Conservation (phyloP, 106 monocot species). For the Cymbidium sinense region DNA sequence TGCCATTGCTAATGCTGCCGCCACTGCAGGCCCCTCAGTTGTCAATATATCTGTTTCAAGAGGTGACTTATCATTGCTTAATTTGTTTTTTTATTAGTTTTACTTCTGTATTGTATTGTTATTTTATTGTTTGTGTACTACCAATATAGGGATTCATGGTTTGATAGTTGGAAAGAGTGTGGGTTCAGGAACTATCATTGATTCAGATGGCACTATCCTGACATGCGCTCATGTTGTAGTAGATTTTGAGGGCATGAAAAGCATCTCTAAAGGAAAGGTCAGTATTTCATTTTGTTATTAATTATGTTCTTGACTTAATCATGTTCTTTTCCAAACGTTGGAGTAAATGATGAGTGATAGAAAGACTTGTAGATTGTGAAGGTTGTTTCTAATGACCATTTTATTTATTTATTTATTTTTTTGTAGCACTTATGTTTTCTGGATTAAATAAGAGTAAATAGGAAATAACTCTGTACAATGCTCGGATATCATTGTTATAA, state of each 20-base stretch:
- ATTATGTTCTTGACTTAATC: background rate
- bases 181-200: conserved; percentile 90
- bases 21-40: conserved; percentile 61
- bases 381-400: background rate
- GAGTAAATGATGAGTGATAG: background rate
- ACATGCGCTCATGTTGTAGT: conserved; percentile 91
- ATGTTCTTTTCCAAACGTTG: background rate
- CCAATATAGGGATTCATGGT: conserved; percentile 36
- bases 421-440: background rate
- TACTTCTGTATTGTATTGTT: background rate
- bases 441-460: background rate
- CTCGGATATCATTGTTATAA: no score
- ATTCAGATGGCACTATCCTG: conserved; percentile 88
- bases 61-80: conserved; percentile 23
- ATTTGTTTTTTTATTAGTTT: background rate
- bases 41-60: conserved; percentile 62
- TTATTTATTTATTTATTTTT: background rate
- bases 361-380: background rate
- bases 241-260: conserved; percentile 38
- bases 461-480: no score
- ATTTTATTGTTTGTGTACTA: background rate
- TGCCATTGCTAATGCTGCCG: conserved; percentile 67
- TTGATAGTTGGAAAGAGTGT: conserved; percentile 56
- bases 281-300: background rate
- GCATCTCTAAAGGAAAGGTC: conserved; percentile 51